Evolutionary conservation across 208 protist species (phyloP), one percentile per base, ranked within the genome.

Genomic region (Acanthamoeba sp.): DNA sequence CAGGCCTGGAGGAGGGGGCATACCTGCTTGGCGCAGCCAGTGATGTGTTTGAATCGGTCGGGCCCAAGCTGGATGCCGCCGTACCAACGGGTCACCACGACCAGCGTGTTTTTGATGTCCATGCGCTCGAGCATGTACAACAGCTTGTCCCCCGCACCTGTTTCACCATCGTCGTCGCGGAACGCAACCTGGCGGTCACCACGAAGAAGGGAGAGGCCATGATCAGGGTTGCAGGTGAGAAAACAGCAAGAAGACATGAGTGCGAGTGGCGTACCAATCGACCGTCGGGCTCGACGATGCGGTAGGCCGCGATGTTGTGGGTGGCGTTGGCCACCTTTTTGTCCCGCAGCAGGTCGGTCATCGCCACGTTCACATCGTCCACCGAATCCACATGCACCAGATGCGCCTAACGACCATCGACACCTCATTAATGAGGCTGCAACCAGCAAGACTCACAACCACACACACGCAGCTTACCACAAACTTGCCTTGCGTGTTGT

Each of bases 21-120:
- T 38, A 93, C 89, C 91, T 94, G 42, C 57, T 94, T 94, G 71
- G 91, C 91, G 27, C 14, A 27, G 22, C 52, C 40, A 3, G 76
- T 92, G 84, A 95, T 95, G 57, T 92, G 48, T 34, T 80, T 98
- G 94, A 99, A 99, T 24, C 98, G 97, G 91, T 99, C 98, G 3
- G 98, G 97, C 1, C 98, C 98, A 14, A 99, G 97, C 27, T 98
- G 95, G 69, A 99, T 98, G 82, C 99, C 99, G 36, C 99, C 99
- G 95, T 97, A 99, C 98, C 99, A 99, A 9, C 99, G 97, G 55
- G 98, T 99, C 45, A 99, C 98, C 0, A 99, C 96, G 16, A 99
- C 97, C 12, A 95, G 52, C 9, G 95, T 91, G 69, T 97, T 93
- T 6, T 29, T 50, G 14, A 69, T 69, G 22, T 96, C 78, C 57